Percentiles rank a stretch among this genome's conserved stretches.
Evolutionary conservation across 2,329 filamentous ascomycete genomes (phyloP).

Genomic region (Ramularia endophylla): DNA sequence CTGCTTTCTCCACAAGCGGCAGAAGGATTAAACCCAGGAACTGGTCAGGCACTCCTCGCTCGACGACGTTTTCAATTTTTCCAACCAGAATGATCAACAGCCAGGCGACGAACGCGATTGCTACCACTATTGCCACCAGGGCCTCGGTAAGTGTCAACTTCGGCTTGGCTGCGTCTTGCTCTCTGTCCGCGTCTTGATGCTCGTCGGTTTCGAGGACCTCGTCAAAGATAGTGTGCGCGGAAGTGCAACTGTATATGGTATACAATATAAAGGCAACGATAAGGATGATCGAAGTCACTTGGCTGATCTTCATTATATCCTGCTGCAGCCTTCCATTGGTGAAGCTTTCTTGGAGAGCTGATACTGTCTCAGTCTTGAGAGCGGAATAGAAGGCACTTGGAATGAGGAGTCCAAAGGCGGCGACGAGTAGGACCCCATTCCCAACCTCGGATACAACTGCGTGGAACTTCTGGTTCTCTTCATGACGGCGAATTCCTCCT

Average conservation of each 20-base stretch:
- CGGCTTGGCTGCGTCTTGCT: constrained; percentile 53
- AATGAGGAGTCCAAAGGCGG: constrained; percentile 51
- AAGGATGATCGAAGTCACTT: constrained; percentile 63
- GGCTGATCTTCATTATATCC: constrained; percentile 60
- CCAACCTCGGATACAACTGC: constrained; percentile 73
- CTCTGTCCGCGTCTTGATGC: constrained; percentile 56
- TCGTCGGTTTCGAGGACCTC: constrained; percentile 68
- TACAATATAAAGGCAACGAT: constrained; percentile 58
- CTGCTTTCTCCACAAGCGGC: constrained; percentile 75
- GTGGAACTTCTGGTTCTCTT: constrained; percentile 58
- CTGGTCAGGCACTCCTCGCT: constrained; percentile 47
- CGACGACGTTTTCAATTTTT: constrained; percentile 57
- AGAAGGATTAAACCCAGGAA: constrained; percentile 69
- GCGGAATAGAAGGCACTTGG: constrained; percentile 49
- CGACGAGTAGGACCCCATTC: constrained; percentile 67
- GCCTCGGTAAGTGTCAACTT: constrained; percentile 73
- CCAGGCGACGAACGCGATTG: constrained; percentile 64
- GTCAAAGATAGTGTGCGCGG: constrained; percentile 72
- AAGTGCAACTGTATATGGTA: constrained; percentile 66
- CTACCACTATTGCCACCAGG: constrained; percentile 56
- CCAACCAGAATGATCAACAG: constrained; percentile 71
- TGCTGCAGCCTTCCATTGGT: constrained; percentile 38
- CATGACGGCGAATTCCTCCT: constrained; percentile 61
- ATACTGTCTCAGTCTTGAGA: constrained; percentile 16
- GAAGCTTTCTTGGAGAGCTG: constrained; percentile 26